Conservation (phyloP, 192 early-diverging fungal genomes). For the Coemansia nantahalensis region DNA sequence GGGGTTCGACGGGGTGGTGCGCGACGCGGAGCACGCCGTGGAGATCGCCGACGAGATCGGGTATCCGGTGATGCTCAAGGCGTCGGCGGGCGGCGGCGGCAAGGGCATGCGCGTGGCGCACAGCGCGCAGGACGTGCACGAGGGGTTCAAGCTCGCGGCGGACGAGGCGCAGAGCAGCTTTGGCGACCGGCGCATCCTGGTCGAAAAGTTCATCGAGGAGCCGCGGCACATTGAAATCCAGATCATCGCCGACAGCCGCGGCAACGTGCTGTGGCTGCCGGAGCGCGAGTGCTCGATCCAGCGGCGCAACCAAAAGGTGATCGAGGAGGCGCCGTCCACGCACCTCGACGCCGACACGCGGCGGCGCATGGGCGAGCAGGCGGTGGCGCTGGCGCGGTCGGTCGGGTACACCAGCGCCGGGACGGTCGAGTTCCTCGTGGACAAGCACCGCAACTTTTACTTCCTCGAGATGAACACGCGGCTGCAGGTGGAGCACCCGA, state of each 20-base stretch:
- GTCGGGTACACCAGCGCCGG: constrained; percentile 93
- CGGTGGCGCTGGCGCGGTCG: constrained; percentile 90
- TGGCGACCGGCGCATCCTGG: constrained; percentile 83
- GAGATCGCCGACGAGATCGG: constrained; percentile 76
- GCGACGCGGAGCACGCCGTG: constrained; percentile 71
- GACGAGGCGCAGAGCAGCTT: constrained; percentile 90
- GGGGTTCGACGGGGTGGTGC: constrained; percentile 90
- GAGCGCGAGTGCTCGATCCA: constrained; percentile 97
- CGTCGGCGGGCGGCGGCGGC: constrained; percentile 95
- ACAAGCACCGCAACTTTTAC: constrained; percentile 81
- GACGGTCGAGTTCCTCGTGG: constrained; percentile 98
- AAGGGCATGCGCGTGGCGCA: constrained; percentile 95
- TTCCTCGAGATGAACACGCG: constrained; percentile 99
- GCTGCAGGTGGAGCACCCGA: constrained; percentile 92
- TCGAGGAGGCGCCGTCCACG: constrained; percentile 96
- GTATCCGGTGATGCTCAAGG: constrained; percentile 96
- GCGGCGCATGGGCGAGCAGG: constrained; percentile 73
- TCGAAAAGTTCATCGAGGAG: constrained; percentile 86
- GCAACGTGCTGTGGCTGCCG: constrained; percentile 89
- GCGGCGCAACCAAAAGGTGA: constrained; percentile 92
- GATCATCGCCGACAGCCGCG: constrained; percentile 87
- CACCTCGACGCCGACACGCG: constrained; percentile 71
- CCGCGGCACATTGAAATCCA: constrained; percentile 97
- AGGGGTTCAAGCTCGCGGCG: constrained; percentile 79
- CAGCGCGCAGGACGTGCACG: constrained; percentile 68